Base-by-base conservation (phyloP, 768 basidiomycete species). In the Thelephora aurantiotincta region DNA sequence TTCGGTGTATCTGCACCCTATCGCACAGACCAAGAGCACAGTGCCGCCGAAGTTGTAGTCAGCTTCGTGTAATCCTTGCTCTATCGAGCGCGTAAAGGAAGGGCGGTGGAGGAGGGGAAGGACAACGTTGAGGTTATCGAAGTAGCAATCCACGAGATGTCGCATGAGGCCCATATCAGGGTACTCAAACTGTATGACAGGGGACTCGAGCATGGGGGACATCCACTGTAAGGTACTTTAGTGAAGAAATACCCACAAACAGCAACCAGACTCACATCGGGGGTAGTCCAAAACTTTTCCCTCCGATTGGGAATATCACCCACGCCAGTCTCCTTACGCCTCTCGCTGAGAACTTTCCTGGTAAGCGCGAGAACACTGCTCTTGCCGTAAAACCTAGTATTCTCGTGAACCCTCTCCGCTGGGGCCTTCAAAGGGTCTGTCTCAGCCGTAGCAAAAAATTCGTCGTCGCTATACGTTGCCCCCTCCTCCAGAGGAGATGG, bases 51-150 rank as follows among this genome's bases (percentile, higher is more conserved):
- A 88, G 0, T 65, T 56, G 0, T 67, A 46, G 47, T 84, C 68
- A 1, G 53, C 60, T 13, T 68, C 57, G 54, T 86, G 77, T 1
- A 77, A 54, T 0, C 71, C 71, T 4, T 73, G 68, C 1, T 52
- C 54, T 18, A 81, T 54, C 14, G 67, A 64, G 20, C 65, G 63
- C 35, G 79, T 70, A 52, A 92, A 88, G 3, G 74, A 74, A 0
- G 77, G 78, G 3, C 78, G 73, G 54, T 91, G 88, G 5, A 94
- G 67, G 2, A 92, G 67, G 1, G 88, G 86, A 0, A 74, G 55
- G 47, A 72, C 65, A 16, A 69, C 49, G 55, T 89, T 83, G 49
- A 70, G 47, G 30, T 72, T 52, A 1, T 51, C 50, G 57, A 92
- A 94, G 55, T 82, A 90, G 19, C 76, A 62, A 33, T 80, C 70